Conservation (phyloP, 345 rosid species). For the Citrus mangshanensis region DNA sequence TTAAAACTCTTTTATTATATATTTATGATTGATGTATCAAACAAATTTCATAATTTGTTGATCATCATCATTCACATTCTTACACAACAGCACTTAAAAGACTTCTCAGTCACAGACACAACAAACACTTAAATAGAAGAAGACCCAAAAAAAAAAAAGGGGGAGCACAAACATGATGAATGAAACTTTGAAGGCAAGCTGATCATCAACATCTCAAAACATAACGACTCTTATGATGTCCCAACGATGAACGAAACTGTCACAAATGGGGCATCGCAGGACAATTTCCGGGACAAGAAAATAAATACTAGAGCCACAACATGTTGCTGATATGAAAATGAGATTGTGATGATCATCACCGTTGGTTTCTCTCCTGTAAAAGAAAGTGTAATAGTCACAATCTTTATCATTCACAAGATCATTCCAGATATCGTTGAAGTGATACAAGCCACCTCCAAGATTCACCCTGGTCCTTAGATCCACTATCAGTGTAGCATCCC, state of each 20-base stretch:
- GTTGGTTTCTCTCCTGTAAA: background rate
- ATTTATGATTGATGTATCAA: background rate
- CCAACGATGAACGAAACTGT: background rate
- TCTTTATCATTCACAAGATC: background rate
- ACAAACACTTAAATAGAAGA: background rate
- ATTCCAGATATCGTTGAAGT: background rate
- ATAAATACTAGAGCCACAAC: background rate
- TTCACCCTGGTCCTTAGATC: constrained; percentile 5
- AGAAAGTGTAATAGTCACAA: background rate
- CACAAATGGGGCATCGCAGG: background rate
- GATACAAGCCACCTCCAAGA: background rate
- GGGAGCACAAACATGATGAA: too few relatives aligned
- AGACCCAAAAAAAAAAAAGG: too few relatives aligned
- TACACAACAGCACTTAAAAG: background rate
- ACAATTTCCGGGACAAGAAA: background rate
- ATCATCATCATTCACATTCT: background rate
- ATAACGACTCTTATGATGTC: background rate
- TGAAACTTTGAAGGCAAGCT: background rate
- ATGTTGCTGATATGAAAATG: background rate
- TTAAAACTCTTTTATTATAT: background rate
- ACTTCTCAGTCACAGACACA: background rate
- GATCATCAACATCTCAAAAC: background rate
- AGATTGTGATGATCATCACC: background rate
- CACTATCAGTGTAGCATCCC: background rate
- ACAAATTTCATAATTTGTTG: background rate